Evolutionary conservation across 2,329 filamentous ascomycete species (phyloP).

Genomic region (Diaporthe caulivora): DNA sequence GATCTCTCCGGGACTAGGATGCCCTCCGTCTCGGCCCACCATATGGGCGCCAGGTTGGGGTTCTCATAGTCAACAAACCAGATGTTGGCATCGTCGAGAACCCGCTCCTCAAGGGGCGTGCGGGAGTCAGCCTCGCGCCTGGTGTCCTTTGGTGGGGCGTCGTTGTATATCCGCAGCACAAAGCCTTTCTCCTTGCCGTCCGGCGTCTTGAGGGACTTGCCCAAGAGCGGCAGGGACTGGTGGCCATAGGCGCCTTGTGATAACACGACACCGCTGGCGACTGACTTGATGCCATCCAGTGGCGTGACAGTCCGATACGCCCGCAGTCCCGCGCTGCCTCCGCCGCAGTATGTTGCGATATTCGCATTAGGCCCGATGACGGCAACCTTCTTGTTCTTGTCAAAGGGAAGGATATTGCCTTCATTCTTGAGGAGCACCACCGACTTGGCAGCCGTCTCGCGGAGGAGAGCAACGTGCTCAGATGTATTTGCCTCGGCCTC

Average conservation of each 20-base stretch:
- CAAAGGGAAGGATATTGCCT: slow-evolving; percentile 65
- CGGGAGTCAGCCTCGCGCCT: slow-evolving; percentile 15
- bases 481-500: slow-evolving; percentile 46
- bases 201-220: slow-evolving; percentile 42
- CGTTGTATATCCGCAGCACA: slow-evolving; percentile 46
- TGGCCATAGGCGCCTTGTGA: slow-evolving; percentile 48
- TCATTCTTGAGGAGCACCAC: slow-evolving; percentile 77
- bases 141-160: slow-evolving; percentile 33
- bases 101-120: slow-evolving; percentile 42
- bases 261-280: slow-evolving; percentile 41
- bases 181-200: slow-evolving; percentile 43
- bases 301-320: slow-evolving; percentile 49
- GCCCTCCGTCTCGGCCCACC: slow-evolving; percentile 45
- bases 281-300: slow-evolving; percentile 47
- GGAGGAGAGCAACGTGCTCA: slow-evolving; percentile 58
- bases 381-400: slow-evolving; percentile 55
- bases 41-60: slow-evolving; percentile 41
- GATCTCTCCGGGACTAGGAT: slow-evolving; percentile 41
- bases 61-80: slow-evolving; percentile 47
- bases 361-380: slow-evolving; percentile 68
- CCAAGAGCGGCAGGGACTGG: slow-evolving; percentile 49
- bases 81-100: slow-evolving; percentile 43
- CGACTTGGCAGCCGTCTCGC: slow-evolving; percentile 69
- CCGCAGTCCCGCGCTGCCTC: slow-evolving; percentile 49
- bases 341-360: slow-evolving; percentile 48